Evolutionary conservation across 306 rosid species (phyloP).

Genomic region (Citrullus mucosospermus): DNA sequence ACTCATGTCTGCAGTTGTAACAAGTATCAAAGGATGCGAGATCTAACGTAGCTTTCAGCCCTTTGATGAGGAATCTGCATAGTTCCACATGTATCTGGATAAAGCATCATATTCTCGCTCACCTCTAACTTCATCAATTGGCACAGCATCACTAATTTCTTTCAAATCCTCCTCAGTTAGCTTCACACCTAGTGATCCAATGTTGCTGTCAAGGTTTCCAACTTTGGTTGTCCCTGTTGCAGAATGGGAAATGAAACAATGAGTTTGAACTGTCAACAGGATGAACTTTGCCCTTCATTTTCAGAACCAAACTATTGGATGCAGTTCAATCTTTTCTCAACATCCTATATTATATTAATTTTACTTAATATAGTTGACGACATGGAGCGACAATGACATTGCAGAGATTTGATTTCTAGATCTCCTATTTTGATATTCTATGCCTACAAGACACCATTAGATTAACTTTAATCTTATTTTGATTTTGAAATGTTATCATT

Average conservation of each 20-base stretch:
- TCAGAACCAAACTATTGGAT: not conserved
- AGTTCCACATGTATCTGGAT: constrained; percentile 22
- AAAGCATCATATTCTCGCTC: constrained; percentile 24
- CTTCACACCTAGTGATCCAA: constrained; percentile 41
- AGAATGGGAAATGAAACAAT: not conserved
- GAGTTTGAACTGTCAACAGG: not conserved
- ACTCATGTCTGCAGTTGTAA: not conserved
- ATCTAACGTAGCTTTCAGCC: not conserved
- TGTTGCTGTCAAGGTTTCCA: constrained; percentile 47
- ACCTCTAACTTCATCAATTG: constrained; percentile 39
- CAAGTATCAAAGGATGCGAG: not conserved
- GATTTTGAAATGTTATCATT: not conserved
- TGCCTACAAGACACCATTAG: not conserved
- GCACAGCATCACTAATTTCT: constrained; percentile 50
- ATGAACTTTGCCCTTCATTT: not conserved
- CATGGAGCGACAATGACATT: not conserved
- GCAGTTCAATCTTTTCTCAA: not conserved
- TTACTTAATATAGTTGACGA: not conserved
- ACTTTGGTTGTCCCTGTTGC: constrained; percentile 46
- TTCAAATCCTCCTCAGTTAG: constrained; percentile 38
- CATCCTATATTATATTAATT: not conserved
- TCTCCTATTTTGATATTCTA: not conserved
- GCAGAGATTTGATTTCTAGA: not conserved
- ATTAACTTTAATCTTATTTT: not conserved
- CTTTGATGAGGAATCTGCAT: constrained; percentile 41